Evolutionary conservation across 2,329 filamentous ascomycete genomes (phyloP).

Genomic region (Tolypocladium amazonense): DNA sequence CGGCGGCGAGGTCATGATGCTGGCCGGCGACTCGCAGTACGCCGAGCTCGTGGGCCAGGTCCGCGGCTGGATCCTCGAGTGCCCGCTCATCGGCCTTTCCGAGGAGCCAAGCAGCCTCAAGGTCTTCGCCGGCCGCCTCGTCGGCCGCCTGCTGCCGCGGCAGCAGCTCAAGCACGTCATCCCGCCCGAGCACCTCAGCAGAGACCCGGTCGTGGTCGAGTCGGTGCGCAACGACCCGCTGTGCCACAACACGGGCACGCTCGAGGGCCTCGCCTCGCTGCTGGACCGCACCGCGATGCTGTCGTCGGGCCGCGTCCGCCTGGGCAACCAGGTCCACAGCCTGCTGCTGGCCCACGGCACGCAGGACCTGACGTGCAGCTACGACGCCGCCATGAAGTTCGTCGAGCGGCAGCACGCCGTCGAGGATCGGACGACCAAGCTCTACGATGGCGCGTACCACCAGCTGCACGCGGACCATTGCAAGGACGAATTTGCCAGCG

Average conservation of each 20-base stretch:
- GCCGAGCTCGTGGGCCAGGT: slow-evolving; percentile 47
- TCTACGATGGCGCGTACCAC: slow-evolving; percentile 72
- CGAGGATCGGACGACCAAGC: slow-evolving; percentile 59
- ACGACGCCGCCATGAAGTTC: slow-evolving; percentile 52
- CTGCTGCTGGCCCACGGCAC: slow-evolving; percentile 70
- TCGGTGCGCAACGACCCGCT: slow-evolving; percentile 56
- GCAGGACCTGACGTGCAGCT: slow-evolving; percentile 59
- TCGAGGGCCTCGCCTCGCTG: slow-evolving; percentile 70
- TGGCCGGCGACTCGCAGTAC: slow-evolving; percentile 40
- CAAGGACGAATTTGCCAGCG: slow-evolving; percentile 42
- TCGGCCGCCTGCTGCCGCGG: slow-evolving; percentile 54
- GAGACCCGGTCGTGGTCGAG: slow-evolving; percentile 54
- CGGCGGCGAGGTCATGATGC: slow-evolving; percentile 62
- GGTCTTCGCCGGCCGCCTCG: slow-evolving; percentile 56
- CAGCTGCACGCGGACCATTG: slow-evolving; percentile 54
- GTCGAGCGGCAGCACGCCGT: slow-evolving; percentile 44
- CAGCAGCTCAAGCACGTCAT: slow-evolving; percentile 58
- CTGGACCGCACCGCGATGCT: slow-evolving; percentile 61
- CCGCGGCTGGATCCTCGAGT: slow-evolving; percentile 63
- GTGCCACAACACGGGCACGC: slow-evolving; percentile 73
- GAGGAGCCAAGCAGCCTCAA: slow-evolving; percentile 54
- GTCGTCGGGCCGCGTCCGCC: slow-evolving; percentile 39
- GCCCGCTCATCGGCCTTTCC: slow-evolving; percentile 69
- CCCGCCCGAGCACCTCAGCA: slow-evolving; percentile 51
- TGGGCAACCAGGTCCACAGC: slow-evolving; percentile 45